Evolutionary conservation across 345 rosid genomes (phyloP).

Genomic region (Syzygium grande): DNA sequence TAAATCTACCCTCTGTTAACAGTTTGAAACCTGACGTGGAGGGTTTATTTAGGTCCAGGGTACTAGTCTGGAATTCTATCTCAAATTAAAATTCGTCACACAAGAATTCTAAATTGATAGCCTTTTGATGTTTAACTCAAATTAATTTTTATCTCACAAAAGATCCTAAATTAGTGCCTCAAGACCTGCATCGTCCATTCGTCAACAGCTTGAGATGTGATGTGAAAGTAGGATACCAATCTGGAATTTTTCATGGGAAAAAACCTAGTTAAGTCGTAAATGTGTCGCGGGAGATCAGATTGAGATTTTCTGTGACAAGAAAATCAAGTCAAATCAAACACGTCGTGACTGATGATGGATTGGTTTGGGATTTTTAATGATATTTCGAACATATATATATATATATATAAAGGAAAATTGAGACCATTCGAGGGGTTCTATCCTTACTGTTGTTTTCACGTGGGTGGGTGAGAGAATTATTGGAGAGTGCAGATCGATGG

Average conservation of each 20-base stretch:
- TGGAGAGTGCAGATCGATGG: background rate
- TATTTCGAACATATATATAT: rapidly evolving
- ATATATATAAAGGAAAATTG: too few species aligned
- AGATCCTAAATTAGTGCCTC: rapidly evolving
- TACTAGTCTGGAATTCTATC: background rate
- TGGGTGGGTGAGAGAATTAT: background rate
- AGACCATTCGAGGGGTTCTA: background rate
- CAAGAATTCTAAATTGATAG: too few species aligned
- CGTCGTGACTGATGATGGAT: background rate
- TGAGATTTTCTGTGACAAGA: rapidly evolving
- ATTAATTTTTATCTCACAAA: background rate
- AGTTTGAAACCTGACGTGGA: background rate
- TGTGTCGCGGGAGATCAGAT: rapidly evolving
- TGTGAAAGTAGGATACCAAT: rapidly evolving
- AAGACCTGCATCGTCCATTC: background rate
- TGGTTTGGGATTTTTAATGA: background rate
- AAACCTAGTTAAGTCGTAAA: background rate
- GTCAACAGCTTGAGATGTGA: background rate
- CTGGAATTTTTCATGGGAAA: background rate
- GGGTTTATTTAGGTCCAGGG: background rate
- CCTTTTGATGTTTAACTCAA: background rate
- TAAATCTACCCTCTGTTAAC: background rate
- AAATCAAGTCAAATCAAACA: background rate
- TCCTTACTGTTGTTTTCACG: background rate
- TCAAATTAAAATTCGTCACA: too few species aligned